A percentile compares a stretch with the other conserved stretches of the same genome.
phyloP scores from a whole-genome alignment of 2,329 filamentous ascomycete species.

The Eurotiales sp. region DNA sequence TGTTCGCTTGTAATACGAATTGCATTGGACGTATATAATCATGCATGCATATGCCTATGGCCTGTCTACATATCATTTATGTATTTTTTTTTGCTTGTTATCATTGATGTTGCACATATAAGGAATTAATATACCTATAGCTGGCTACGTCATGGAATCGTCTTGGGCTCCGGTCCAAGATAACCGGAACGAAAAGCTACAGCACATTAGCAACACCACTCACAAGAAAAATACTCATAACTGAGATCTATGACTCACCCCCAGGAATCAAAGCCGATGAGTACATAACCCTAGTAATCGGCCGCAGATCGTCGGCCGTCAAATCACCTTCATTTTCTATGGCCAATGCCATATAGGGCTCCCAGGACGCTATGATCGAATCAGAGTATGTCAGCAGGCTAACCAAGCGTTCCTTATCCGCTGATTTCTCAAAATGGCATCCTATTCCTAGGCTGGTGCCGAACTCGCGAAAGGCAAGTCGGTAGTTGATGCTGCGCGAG shows the following conservation, averaged over 20 bases:
- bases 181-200: constrained; percentile 34
- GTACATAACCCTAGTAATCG: constrained; percentile 58
- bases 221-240: neutral
- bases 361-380: constrained; percentile 35
- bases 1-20: no score
- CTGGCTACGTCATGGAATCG: constrained; percentile 2
- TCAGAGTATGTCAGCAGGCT: constrained; percentile 31
- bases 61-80: no score
- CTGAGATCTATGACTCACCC: constrained; percentile 38
- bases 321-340: constrained; percentile 22
- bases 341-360: constrained; percentile 36
- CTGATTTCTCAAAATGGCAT: constrained; percentile 34
- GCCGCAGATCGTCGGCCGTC: constrained; percentile 42
- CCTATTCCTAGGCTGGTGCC: constrained; percentile 50
- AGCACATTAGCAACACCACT: neutral
- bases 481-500: constrained; percentile 29
- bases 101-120: no score
- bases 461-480: constrained; percentile 55
- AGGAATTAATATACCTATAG: no score
- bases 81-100: no score
- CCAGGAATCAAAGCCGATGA: constrained; percentile 54
- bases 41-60: no score
- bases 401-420: constrained; percentile 31
- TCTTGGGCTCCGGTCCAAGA: constrained; percentile 32
- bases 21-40: no score